Evolutionary conservation across 371 early-diverging fungal species (phyloP).

Genomic region (Mucor sp.): DNA sequence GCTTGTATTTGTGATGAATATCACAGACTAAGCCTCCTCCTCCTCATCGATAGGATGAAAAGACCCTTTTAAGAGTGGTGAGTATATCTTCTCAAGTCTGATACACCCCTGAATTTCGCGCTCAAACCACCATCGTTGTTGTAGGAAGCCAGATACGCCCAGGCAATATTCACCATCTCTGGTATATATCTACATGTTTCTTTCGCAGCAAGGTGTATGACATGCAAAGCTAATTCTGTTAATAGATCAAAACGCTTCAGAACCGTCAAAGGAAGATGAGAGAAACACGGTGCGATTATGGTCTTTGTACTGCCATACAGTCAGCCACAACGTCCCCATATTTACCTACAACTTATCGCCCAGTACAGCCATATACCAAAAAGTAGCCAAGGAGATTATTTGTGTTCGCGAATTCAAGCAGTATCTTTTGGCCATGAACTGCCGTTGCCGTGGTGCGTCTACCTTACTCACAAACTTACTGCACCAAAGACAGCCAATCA

Average conservation of each 20-base stretch:
- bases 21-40: background rate
- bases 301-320: conserved; percentile 62
- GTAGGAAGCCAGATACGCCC: conserved; percentile 45
- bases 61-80: conserved; percentile 51
- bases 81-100: background rate
- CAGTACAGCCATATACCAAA: conserved; percentile 67
- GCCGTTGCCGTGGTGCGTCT: conserved; percentile 67
- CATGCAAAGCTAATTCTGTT: background rate
- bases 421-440: conserved; percentile 67
- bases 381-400: conserved; percentile 65
- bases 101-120: conserved; percentile 9
- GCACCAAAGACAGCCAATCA: conserved; percentile 59
- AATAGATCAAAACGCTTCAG: conserved; percentile 46
- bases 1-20: background rate
- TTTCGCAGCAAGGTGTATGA: background rate
- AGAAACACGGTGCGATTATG: conserved; percentile 64
- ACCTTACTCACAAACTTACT: conserved; percentile 72
- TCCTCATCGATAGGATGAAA: conserved; percentile 27
- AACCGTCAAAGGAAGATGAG: conserved; percentile 57
- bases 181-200: conserved; percentile 23
- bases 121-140: background rate
- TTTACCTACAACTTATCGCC: conserved; percentile 72
- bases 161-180: conserved; percentile 55
- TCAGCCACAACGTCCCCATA: conserved; percentile 54
- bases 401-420: conserved; percentile 79